Evolutionary conservation across 2,329 filamentous ascomycete species (phyloP).

Genomic region (Verticillium dahliae): DNA sequence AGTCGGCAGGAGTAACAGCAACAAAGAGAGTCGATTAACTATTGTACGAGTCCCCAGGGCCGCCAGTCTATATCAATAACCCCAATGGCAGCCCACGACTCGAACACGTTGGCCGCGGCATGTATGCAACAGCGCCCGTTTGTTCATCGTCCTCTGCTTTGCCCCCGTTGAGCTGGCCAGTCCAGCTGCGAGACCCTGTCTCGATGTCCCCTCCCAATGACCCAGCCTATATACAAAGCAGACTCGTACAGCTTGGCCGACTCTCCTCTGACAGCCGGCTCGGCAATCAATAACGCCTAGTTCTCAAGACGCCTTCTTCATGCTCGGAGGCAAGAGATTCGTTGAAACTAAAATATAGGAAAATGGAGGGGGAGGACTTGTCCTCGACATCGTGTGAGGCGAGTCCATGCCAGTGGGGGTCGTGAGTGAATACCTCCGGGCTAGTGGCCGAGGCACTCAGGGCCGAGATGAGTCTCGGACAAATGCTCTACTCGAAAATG

Average conservation of each 20-base stretch:
- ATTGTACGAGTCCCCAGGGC: neutral
- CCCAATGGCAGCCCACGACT: neutral
- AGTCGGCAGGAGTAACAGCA: neutral
- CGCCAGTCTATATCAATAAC: neutral
- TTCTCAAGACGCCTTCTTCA: conserved; percentile 4
- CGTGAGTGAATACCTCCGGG: neutral
- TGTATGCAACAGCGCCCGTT: neutral
- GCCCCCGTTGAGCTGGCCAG: neutral
- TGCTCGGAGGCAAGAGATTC: neutral
- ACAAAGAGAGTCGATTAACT: neutral
- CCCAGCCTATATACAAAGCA: neutral
- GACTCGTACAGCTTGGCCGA: conserved; percentile 1
- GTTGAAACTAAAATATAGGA: neutral
- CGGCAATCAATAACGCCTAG: neutral
- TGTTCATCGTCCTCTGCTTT: neutral
- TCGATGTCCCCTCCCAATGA: neutral
- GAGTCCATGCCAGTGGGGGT: neutral
- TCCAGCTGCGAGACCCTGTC: neutral
- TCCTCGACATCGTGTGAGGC: neutral
- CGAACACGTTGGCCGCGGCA: neutral
- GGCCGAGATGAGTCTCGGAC: neutral
- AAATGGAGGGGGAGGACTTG: neutral
- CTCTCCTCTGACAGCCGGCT: neutral
- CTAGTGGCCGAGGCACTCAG: neutral
- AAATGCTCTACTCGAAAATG: neutral